A percentile compares a stretch with the other conserved stretches of the same genome.
phyloP scores from a whole-genome alignment of 2,329 filamentous ascomycete species.

The Alternaria gaisen region DNA sequence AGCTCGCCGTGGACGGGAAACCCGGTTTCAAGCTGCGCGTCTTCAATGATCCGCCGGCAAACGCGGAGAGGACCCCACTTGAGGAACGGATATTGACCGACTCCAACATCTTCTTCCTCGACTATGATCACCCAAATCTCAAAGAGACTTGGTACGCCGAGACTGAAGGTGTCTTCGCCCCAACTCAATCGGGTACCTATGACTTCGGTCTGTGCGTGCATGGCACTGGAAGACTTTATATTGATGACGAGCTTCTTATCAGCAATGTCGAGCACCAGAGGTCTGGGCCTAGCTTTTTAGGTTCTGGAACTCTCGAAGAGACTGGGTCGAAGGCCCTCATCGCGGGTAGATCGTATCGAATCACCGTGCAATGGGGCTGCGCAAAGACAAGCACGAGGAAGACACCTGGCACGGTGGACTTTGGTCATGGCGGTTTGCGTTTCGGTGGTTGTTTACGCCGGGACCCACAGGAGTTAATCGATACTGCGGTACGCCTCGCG shows the following conservation, averaged over 20 bases:
- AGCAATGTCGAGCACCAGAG: not conserved
- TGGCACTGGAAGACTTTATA: slow-evolving; percentile 44
- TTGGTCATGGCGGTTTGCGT: not conserved
- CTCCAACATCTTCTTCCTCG: not conserved
- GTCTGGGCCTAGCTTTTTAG: not conserved
- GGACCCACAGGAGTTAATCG: slow-evolving; percentile 32
- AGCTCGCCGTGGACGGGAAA: not conserved
- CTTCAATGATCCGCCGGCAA: not conserved
- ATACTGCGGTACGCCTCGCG: not conserved
- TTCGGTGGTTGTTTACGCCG: slow-evolving; percentile 38
- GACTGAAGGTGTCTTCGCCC: not conserved
- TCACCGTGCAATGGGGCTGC: not conserved
- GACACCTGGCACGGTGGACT: not conserved
- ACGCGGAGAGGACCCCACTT: not conserved
- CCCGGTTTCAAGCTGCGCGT: not conserved
- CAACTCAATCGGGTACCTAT: slow-evolving; percentile 18
- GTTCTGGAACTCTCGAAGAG: not conserved
- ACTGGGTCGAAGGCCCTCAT: not conserved
- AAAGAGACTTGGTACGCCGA: not conserved
- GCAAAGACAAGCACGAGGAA: not conserved
- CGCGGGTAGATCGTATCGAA: not conserved
- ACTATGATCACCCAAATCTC: not conserved
- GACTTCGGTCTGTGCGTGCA: slow-evolving; percentile 21
- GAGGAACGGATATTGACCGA: not conserved
- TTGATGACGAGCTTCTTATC: slow-evolving; percentile 29